Evolutionary conservation across 208 protist genomes (phyloP).

Genomic region (Leishmania lainsoni): DNA sequence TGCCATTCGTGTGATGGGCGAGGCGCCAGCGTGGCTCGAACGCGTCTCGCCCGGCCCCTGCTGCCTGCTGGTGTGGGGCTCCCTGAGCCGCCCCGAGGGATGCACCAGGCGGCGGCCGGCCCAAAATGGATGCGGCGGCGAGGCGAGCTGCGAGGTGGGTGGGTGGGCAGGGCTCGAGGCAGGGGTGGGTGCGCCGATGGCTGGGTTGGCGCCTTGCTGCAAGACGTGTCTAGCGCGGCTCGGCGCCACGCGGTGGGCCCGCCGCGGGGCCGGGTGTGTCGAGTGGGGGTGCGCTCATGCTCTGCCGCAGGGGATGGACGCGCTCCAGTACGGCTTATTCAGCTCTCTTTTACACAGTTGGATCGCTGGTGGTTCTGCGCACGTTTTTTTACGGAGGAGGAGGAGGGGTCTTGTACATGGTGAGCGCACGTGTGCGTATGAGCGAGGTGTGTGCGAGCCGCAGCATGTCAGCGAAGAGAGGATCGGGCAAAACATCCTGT

Average conservation of each 20-base stretch:
- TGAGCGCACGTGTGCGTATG: neutral
- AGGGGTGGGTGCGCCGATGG: neutral
- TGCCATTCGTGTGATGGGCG: no score
- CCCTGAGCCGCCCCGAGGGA: neutral
- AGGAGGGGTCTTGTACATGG: neutral
- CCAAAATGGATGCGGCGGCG: neutral
- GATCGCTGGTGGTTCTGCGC: neutral
- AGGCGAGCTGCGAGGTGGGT: neutral
- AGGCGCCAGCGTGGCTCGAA: no score
- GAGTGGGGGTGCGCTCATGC: neutral
- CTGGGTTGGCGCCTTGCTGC: neutral
- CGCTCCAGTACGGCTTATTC: no score
- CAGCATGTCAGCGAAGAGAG: neutral
- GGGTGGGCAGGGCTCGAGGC: neutral
- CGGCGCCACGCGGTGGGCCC: neutral
- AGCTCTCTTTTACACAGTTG: neutral
- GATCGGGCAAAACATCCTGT: neutral
- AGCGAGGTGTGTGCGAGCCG: neutral
- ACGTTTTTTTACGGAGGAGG: neutral
- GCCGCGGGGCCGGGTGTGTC: neutral
- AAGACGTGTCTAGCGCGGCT: neutral
- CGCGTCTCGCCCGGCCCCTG: no score
- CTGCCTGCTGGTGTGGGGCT: no score
- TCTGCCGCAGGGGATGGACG: neutral
- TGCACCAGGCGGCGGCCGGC: no score